Percentiles rank a stretch among this genome's conserved stretches.
Conservation (phyloP, 2,329 filamentous ascomycete species). For the Xylaria sp. region DNA sequence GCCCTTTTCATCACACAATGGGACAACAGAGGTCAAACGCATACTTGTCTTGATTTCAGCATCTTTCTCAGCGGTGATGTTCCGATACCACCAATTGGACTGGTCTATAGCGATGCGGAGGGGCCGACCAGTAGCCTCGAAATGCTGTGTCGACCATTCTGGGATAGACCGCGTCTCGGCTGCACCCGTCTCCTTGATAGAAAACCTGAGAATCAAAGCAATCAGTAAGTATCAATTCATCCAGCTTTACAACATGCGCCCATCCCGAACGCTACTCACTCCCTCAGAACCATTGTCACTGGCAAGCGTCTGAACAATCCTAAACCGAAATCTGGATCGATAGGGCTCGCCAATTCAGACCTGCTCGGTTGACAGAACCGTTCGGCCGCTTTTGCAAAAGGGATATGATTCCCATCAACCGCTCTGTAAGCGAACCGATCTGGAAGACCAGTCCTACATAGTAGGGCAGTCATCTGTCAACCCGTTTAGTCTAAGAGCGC, state of each 20-base stretch:
- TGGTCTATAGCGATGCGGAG: conserved; percentile 38
- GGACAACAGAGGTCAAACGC: neutral
- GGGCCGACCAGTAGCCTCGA: conserved; percentile 29
- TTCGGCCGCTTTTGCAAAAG: conserved; percentile 5
- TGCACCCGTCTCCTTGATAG: conserved; percentile 25
- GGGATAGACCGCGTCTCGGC: conserved; percentile 26
- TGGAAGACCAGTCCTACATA: neutral
- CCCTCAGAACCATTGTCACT: conserved; percentile 23
- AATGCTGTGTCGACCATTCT: conserved; percentile 34
- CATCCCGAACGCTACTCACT: conserved; percentile 11
- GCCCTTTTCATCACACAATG: neutral
- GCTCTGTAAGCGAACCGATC: conserved; percentile 15
- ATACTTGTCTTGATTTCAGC: conserved; percentile 25
- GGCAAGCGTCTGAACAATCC: neutral
- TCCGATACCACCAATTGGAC: conserved; percentile 32
- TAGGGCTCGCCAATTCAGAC: neutral
- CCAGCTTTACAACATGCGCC: neutral
- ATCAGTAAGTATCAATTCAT: neutral
- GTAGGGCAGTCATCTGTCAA: conserved; percentile 8
- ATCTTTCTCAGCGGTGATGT: conserved; percentile 29
- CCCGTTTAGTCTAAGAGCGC: conserved; percentile 13
- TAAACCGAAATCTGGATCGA: neutral
- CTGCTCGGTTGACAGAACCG: neutral
- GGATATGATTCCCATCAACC: conserved; percentile 13
- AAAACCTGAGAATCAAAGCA: conserved; percentile 21